Percentiles rank a stretch among this genome's conserved stretches.
phyloP scores from a whole-genome alignment of 345 rosid species.

The Sisymbrium irio region DNA sequence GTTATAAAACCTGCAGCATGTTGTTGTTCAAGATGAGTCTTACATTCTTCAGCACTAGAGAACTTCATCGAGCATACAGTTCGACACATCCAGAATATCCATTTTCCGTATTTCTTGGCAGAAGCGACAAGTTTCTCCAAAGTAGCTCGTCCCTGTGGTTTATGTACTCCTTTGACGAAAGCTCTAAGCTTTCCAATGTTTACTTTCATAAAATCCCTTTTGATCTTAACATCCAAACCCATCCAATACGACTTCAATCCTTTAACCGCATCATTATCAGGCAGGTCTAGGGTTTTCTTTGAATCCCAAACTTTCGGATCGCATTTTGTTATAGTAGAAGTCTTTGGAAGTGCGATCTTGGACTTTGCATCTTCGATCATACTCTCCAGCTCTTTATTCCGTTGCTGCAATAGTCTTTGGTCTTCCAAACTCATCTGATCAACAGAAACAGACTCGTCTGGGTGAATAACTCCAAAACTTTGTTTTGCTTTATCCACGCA shows the following conservation, averaged over 20 bases:
- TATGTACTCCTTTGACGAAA: background rate
- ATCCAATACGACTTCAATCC: constrained; percentile 7
- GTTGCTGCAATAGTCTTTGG: no score
- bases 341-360: background rate
- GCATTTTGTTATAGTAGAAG: background rate
- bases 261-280: background rate
- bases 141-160: background rate
- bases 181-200: background rate
- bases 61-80: background rate
- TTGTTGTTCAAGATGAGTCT: constrained; percentile 18
- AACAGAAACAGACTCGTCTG: background rate
- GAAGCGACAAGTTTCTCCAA: background rate
- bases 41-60: background rate
- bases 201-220: constrained; percentile 18
- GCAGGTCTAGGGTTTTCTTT: background rate
- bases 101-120: background rate
- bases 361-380: background rate
- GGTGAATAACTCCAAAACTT: background rate
- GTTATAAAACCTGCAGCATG: constrained; percentile 14
- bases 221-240: constrained; percentile 1
- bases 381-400: background rate
- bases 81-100: constrained; percentile 28
- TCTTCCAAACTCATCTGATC: background rate
- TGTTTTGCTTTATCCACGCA: background rate
- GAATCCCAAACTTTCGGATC: background rate